Evolutionary conservation across 2,329 filamentous ascomycete species (phyloP).

Genomic region (Hymenoscyphus occultus): DNA sequence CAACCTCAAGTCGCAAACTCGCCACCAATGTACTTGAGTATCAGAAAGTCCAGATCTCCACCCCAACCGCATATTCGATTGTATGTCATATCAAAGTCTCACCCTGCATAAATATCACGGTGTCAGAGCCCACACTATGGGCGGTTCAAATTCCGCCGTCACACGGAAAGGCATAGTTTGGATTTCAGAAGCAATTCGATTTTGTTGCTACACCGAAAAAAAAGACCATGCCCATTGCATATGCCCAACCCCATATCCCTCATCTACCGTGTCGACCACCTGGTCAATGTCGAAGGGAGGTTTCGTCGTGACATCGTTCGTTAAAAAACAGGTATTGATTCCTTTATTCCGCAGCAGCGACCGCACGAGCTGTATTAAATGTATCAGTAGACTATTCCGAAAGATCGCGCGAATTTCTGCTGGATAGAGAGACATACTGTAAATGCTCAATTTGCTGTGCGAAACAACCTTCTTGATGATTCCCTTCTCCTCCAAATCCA

Average conservation of each 20-base stretch:
- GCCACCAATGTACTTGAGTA: not conserved
- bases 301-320: slow-evolving; percentile 34
- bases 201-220: slow-evolving; percentile 38
- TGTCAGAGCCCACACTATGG: not conserved
- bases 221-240: slow-evolving; percentile 32
- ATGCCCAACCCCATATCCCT: slow-evolving; percentile 34
- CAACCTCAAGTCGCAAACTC: not conserved
- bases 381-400: not conserved
- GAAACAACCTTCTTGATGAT: slow-evolving; percentile 96
- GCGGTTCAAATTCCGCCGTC: not conserved
- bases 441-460: slow-evolving; percentile 98
- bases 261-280: slow-evolving; percentile 28
- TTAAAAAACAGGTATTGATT: slow-evolving; percentile 18
- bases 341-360: slow-evolving; percentile 48
- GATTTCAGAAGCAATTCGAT: slow-evolving; percentile 30
- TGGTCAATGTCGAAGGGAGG: slow-evolving; percentile 31
- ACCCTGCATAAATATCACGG: slow-evolving; percentile 7
- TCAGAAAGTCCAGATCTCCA: not conserved
- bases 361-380: slow-evolving; percentile 53
- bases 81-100: slow-evolving; percentile 4
- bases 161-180: slow-evolving; percentile 5
- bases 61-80: not conserved
- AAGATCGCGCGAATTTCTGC: not conserved
- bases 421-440: slow-evolving; percentile 62
- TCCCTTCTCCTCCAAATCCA: slow-evolving; percentile 95